Evolutionary conservation across 164 flowering plant genomes (phyloP), one percentile per base, ranked within the genome.

Genomic region (Hamamelis virginiana): DNA sequence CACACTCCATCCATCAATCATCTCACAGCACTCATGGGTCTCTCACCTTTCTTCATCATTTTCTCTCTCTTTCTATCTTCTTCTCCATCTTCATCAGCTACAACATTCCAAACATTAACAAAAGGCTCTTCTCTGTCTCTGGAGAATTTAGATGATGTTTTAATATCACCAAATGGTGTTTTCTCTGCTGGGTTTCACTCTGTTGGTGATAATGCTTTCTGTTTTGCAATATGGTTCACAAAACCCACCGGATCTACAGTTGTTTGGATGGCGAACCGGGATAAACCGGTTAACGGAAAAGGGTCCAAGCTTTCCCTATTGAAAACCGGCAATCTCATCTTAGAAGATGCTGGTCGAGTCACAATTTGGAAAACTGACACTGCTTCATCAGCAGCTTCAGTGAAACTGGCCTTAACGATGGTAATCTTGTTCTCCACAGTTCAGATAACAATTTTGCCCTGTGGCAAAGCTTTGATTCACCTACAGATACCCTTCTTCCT

Each of bases 211-310:
- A 83, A 78, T 51, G 80, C 86, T 5, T 80, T 22, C 44, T 67
- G 62, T 72, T 83, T n/a, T 27, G 62, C 82, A 18, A 68, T 83
- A 13, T 83, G 83, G 83, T 66, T 38, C 66, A 61, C 69, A n/a
- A 22, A 69, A 16, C 8, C 67, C 9, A 0, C 33, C 22, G 21
- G 48, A 45, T 19, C 23, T 18, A 76, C 79, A 12, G 48, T 66
- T 0, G 75, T 80, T 56, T 82, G 88, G 86, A 82, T 79, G 78
- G 86, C 83, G 0, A 85, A 85, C 68, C 76, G 88, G 1, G 80
- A 85, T 62, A 41, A 33, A 10, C 86, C 88, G 0, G 81, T 85
- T 0, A 85, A 81, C 47, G 83, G 83, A 9, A 75, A 33, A 57
- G 23, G 70, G 25, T 78, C 88, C 3, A 67, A 33, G 50, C 71